A percentile compares a stretch with the other conserved stretches of the same genome.
Conservation (phyloP, 495 filamentous ascomycete genomes). For the Daldinia decipiens region DNA sequence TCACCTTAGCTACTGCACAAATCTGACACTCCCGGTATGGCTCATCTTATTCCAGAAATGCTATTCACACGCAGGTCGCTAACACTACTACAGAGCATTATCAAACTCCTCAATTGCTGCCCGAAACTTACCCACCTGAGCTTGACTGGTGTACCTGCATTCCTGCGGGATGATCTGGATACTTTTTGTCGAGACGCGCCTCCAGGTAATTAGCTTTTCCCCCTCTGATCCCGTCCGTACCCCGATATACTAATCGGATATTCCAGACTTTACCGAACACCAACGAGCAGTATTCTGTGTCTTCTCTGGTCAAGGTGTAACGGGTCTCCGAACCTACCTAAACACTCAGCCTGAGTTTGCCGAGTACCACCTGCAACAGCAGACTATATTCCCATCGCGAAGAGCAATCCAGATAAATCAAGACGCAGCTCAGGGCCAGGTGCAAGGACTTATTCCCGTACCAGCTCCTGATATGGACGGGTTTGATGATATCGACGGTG, state of each 20-base stretch:
- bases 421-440: slow-evolving; percentile 29
- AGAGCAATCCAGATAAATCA: slow-evolving; percentile 21
- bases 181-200: slow-evolving; percentile 88
- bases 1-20: slow-evolving; percentile 94
- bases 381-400: slow-evolving; percentile 19
- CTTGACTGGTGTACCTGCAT: slow-evolving; percentile 92
- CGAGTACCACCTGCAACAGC: slow-evolving; percentile 23
- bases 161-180: slow-evolving; percentile 79
- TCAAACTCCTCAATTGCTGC: slow-evolving; percentile 87
- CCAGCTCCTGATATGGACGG: slow-evolving; percentile 43
- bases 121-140: slow-evolving; percentile 93
- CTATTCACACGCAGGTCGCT: slow-evolving; percentile 26
- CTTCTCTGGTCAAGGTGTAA: slow-evolving; percentile 89
- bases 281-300: slow-evolving; percentile 97
- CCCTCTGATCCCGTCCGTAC: neutral
- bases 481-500: slow-evolving; percentile 53
- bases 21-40: slow-evolving; percentile 80
- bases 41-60: neutral
- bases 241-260: slow-evolving; percentile 43
- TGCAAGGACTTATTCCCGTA: neutral
- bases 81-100: slow-evolving; percentile 75
- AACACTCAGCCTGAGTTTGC: slow-evolving; percentile 62
- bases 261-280: slow-evolving; percentile 88
- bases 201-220: slow-evolving; percentile 59
- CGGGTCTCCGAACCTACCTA: slow-evolving; percentile 77